Conservation (phyloP, 2,329 filamentous ascomycete genomes). For the Epichloe gansuensis region DNA sequence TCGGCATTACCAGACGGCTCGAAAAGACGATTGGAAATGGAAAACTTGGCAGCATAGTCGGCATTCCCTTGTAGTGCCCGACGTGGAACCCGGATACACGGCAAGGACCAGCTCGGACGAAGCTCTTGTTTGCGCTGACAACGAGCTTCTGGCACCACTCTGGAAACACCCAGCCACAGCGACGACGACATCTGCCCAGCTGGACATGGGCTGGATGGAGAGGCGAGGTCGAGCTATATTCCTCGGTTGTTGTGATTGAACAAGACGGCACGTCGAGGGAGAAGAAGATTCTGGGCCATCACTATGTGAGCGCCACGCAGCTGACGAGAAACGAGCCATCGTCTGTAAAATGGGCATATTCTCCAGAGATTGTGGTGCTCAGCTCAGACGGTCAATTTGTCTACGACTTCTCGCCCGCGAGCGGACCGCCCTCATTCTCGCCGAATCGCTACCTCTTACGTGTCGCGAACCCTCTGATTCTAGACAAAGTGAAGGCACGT, state of each 20-base stretch:
- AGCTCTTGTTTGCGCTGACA: slow-evolving; percentile 20
- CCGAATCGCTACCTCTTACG: slow-evolving; percentile 18
- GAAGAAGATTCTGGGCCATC: slow-evolving; percentile 21
- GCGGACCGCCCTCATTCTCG: slow-evolving; percentile 12
- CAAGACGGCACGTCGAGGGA: slow-evolving; percentile 15
- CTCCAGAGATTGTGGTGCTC: slow-evolving; percentile 19
- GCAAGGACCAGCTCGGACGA: slow-evolving; percentile 15
- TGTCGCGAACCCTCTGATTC: slow-evolving; percentile 20
- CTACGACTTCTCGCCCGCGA: slow-evolving; percentile 17
- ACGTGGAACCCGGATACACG: slow-evolving; percentile 6
- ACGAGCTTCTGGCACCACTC: slow-evolving; percentile 26
- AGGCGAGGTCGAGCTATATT: slow-evolving; percentile 21
- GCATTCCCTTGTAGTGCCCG: slow-evolving; percentile 20
- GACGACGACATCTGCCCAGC: slow-evolving; percentile 21
- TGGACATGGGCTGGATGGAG: slow-evolving; percentile 26
- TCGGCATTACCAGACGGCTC: slow-evolving; percentile 19
- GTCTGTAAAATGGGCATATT: slow-evolving; percentile 22
- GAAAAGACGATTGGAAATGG: slow-evolving; percentile 18
- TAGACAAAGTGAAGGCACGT: slow-evolving; percentile 22
- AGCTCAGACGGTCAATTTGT: slow-evolving; percentile 16
- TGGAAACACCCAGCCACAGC: slow-evolving; percentile 13
- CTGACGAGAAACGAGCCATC: slow-evolving; percentile 20
- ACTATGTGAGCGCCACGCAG: slow-evolving; percentile 23
- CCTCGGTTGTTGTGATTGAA: slow-evolving; percentile 20
- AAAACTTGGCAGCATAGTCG: slow-evolving; percentile 18